Base-by-base conservation (phyloP, 305 asterid genomes). In the Plantago rigida region DNA sequence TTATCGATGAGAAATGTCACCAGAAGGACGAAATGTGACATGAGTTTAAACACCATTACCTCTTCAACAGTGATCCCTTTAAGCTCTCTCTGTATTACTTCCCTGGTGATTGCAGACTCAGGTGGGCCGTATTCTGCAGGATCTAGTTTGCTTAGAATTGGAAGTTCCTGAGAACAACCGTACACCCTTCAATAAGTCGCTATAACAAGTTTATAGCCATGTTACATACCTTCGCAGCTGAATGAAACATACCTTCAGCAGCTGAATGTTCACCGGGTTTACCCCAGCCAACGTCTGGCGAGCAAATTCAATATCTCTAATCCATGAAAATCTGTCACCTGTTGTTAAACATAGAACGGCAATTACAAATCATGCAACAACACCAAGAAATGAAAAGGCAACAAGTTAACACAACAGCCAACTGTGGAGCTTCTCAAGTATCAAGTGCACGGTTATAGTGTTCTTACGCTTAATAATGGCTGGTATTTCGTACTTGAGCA, bases 281-380 rank as follows among this genome's bases (percentile, higher is more conserved):
- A 89, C 91, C 39, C 95, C 96, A 5, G 96, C 95, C 75, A 89
- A 64, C 51, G 73, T 63, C 75, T 89, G 96, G 13, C 96, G 88
- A 3, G 95, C 91, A 73, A 89, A 89, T 80, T 89, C 96, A 26
- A 75, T 75, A 73, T 89, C 96, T 67, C 96, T 66, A 28, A 89
- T 66, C 96, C 96, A 89, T n/a, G 91, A 69, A 69, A 86, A 86
- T 77, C 92, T 80, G 77, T 87, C 96, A 64, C 83, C 93, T 87
- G 71, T 41, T 52, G 39, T 26, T 24, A 24, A 52, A 52, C 57
- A 12, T 42, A 52, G 9, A 52, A 11, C 42, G 24, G 17, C 13
- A 8, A 36, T 6, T 36, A 36, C 1, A 7, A 8, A 36, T 36
- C 44, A 36, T 8, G 31, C 14, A 52, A 13, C 67, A 60, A 22